Evolutionary conservation across 371 early-diverging fungal genomes (phyloP).

Genomic region (Entomophthora muscae): DNA sequence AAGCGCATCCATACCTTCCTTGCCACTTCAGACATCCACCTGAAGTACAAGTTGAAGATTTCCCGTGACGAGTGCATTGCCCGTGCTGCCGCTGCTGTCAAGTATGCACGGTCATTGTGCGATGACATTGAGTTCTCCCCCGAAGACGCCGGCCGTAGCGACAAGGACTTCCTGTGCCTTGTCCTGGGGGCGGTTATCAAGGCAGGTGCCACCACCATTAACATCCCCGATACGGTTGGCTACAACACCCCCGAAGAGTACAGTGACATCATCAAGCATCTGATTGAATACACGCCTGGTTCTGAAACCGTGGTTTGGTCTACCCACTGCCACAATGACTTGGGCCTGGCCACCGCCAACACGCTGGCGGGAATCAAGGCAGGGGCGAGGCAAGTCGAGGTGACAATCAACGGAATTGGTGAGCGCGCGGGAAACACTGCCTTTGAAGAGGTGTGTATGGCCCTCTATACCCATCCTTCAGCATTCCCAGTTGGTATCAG

Average conservation of each 20-base stretch:
- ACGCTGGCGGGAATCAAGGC: constrained; percentile 73
- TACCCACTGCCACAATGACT: constrained; percentile 92
- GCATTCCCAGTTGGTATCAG: constrained; percentile 60
- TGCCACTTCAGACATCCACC: constrained; percentile 90
- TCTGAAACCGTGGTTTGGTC: constrained; percentile 63
- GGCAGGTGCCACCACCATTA: constrained; percentile 88
- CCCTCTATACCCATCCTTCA: constrained; percentile 72
- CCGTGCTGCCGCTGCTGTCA: constrained; percentile 69
- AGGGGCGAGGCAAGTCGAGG: constrained; percentile 92
- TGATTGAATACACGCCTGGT: constrained; percentile 57
- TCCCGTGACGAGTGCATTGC: constrained; percentile 66
- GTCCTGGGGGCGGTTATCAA: constrained; percentile 78
- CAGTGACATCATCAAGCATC: constrained; percentile 61
- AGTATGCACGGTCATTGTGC: constrained; percentile 53
- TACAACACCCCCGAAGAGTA: constrained; percentile 85
- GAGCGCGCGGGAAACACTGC: constrained; percentile 93
- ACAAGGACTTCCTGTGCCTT: constrained; percentile 65
- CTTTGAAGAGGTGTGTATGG: constrained; percentile 90
- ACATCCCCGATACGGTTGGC: constrained; percentile 93
- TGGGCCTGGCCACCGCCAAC: constrained; percentile 92
- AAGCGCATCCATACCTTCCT: constrained; percentile 87
- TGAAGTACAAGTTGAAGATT: constrained; percentile 83
- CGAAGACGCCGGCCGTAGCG: constrained; percentile 86
- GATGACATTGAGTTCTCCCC: constrained; percentile 85
- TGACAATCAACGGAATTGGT: constrained; percentile 95